Percentiles rank a stretch among this genome's conserved stretches.
Evolutionary conservation across 306 rosid genomes (phyloP).

Genomic region (Trifolium fragiferum): DNA sequence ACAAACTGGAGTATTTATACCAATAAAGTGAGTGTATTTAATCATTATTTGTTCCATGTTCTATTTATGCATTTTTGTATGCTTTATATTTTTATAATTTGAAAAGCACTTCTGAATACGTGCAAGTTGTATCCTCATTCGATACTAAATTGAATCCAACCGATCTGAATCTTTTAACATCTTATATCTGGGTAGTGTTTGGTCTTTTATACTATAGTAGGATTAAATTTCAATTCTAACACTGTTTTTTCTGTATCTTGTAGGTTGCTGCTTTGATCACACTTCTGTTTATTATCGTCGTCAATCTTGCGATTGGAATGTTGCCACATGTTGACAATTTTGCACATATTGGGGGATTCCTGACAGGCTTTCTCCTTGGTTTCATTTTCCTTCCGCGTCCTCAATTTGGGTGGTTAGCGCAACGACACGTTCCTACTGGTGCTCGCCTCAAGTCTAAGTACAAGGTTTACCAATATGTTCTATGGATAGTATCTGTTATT

Average conservation of each 20-base stretch:
- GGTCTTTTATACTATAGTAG: neutral
- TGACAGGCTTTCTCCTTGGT: slow-evolving; percentile 77
- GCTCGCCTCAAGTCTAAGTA: slow-evolving; percentile 63
- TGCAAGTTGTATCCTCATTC: neutral
- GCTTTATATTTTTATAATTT: slow-evolving; percentile 12
- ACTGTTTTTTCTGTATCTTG: slow-evolving; percentile 33
- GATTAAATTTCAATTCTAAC: slow-evolving; percentile 25
- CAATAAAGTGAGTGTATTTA: slow-evolving; percentile 62
- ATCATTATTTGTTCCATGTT: neutral
- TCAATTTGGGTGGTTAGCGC: slow-evolving; percentile 70
- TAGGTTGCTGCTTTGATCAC: slow-evolving; percentile 78
- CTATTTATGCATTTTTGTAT: neutral
- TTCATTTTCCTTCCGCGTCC: slow-evolving; percentile 82
- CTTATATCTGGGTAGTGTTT: neutral
- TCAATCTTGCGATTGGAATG: slow-evolving; percentile 86
- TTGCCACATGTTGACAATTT: slow-evolving; percentile 81
- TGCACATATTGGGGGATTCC: slow-evolving; percentile 89
- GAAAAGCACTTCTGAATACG: neutral
- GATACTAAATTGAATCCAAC: no score
- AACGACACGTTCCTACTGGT: slow-evolving; percentile 49
- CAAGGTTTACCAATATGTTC: slow-evolving; percentile 73
- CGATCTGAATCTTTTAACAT: neutral
- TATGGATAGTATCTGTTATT: slow-evolving; percentile 62
- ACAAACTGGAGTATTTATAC: slow-evolving; percentile 89
- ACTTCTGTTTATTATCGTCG: slow-evolving; percentile 61